These are phyloP conservation scores for Auricularia sp. DNA, from an alignment of 768 basidiomycete species.

Conservation along the genomic window DNA sequence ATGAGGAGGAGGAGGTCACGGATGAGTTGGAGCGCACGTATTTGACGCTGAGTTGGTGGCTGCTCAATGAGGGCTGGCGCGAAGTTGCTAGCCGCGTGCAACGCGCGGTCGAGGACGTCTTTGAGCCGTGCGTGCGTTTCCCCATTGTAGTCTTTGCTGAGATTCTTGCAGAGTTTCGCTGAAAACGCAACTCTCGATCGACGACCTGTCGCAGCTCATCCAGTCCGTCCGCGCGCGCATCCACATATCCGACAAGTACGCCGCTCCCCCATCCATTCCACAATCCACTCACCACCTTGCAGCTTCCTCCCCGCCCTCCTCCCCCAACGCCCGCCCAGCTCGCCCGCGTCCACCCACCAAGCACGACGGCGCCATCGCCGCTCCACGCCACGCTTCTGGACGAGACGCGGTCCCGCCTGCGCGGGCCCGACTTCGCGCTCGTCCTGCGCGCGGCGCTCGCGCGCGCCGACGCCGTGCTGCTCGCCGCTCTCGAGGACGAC, in stretches of 20 bases:
- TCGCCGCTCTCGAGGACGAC: constrained; percentile 53
- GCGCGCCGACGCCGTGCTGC: constrained; percentile 40
- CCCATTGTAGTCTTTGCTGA: too few relatives aligned
- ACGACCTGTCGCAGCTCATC: neutral
- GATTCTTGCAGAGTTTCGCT: neutral
- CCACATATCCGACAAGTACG: neutral
- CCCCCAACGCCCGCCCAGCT: constrained; percentile 65
- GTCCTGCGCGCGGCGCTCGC: constrained; percentile 22
- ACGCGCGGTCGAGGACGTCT: constrained; percentile 68
- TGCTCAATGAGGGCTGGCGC: constrained; percentile 86
- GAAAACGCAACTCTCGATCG: neutral
- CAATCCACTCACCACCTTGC: too few relatives aligned
- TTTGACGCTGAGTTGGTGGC: constrained; percentile 70
- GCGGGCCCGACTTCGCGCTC: constrained; percentile 57
- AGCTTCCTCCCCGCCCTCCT: constrained; percentile 70
- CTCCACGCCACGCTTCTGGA: constrained; percentile 4
- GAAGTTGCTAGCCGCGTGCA: constrained; percentile 66
- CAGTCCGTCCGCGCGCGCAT: neutral
- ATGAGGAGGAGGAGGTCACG: too few relatives aligned
- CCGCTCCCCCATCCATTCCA: neutral
- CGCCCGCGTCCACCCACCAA: constrained; percentile 18
- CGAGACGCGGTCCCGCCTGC: constrained; percentile 56
- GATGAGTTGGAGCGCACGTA: too few relatives aligned
- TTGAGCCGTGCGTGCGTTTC: constrained; percentile 31
- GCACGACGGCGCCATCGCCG: too few relatives aligned